These are phyloP conservation scores for Gossypium herbaceum DNA, from an alignment of 345 rosid genomes.

Conservation along the genomic window DNA sequence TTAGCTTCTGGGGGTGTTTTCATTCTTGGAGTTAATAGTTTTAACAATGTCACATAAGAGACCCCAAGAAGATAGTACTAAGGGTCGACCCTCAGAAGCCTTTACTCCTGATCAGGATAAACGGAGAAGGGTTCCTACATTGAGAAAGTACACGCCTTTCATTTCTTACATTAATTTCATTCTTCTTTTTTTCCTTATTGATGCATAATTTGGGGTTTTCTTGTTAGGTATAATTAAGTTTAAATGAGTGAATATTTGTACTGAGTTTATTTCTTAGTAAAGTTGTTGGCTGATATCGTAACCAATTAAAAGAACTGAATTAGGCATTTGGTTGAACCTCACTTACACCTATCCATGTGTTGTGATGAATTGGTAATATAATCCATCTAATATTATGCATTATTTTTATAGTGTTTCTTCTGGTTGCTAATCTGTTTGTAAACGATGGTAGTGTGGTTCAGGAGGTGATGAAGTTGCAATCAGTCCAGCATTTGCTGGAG, in stretches of 20 bases:
- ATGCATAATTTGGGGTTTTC: slow-evolving; percentile 8
- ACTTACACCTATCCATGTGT: background rate
- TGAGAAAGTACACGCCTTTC: slow-evolving; percentile 41
- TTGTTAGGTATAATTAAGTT: background rate
- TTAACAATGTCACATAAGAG: slow-evolving; percentile 80
- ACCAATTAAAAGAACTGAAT: background rate
- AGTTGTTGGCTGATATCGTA: too few species aligned
- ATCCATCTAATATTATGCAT: background rate
- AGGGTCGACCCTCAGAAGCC: slow-evolving; percentile 42
- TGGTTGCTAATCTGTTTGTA: slow-evolving; percentile 24
- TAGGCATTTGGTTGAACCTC: background rate
- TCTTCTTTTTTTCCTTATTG: background rate
- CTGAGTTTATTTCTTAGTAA: background rate
- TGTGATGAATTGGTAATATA: background rate
- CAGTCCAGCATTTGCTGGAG: slow-evolving; percentile 70
- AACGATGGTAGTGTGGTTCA: slow-evolving; percentile 71
- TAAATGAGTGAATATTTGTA: background rate
- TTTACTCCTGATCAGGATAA: slow-evolving; percentile 51
- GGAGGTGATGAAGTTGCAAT: slow-evolving; percentile 74
- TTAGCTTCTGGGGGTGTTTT: slow-evolving; percentile 6
- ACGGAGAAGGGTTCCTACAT: slow-evolving; percentile 52
- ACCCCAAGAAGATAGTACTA: slow-evolving; percentile 59
- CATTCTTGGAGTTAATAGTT: slow-evolving; percentile 11
- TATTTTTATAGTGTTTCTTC: background rate
- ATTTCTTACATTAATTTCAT: background rate